Conservation (phyloP, 768 basidiomycete genomes). For the Agrocybe pediades region DNA sequence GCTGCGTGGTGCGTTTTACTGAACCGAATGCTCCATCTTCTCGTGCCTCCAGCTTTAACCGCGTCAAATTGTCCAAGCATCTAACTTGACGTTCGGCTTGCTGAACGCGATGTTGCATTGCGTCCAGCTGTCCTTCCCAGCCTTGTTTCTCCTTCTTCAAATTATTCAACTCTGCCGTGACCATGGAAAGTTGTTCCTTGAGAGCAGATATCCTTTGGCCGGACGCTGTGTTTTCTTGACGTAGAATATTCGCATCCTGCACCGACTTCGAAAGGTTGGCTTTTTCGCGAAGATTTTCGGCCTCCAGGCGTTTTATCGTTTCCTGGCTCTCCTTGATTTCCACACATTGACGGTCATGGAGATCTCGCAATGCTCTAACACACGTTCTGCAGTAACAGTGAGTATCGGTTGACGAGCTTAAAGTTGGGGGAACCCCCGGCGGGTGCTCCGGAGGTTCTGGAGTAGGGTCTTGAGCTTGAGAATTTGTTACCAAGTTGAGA, state of each 20-base stretch:
- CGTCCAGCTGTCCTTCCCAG: not conserved
- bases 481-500: no score
- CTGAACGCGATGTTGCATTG: not conserved
- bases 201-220: not conserved
- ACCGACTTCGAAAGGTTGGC: not conserved
- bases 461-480: not conserved
- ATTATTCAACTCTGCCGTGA: not conserved
- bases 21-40: not conserved
- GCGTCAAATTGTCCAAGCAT: not conserved
- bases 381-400: not conserved
- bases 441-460: not conserved
- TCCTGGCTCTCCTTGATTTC: not conserved
- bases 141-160: not conserved
- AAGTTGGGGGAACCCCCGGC: no score
- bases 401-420: not conserved
- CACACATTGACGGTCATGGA: no score
- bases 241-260: not conserved
- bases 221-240: not conserved
- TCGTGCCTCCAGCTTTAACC: not conserved
- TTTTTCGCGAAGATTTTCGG: not conserved
- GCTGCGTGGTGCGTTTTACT: not conserved
- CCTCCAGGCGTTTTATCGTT: not conserved
- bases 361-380: not conserved
- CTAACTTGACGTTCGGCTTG: not conserved
- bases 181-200: not conserved